phyloP scores from a whole-genome alignment of 2,329 filamentous ascomycete genomes.

The Talaromyces sp. region DNA sequence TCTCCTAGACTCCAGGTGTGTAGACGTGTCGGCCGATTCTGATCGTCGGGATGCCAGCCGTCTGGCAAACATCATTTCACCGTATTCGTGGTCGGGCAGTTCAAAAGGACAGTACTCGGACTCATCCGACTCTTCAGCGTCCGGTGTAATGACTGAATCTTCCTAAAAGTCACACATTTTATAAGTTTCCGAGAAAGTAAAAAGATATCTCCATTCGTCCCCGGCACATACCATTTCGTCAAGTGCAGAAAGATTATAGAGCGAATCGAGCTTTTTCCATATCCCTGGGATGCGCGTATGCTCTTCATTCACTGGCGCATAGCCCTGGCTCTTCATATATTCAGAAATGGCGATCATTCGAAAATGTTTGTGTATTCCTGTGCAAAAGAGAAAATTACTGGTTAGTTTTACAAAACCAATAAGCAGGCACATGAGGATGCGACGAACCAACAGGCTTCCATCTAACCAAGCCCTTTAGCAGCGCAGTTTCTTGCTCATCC shows the following conservation, averaged over 20 bases:
- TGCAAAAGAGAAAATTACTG: slow-evolving; percentile 8
- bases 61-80: slow-evolving; percentile 46
- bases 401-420: not conserved
- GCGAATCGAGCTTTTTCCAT: slow-evolving; percentile 77
- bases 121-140: slow-evolving; percentile 55
- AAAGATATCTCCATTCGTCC: not conserved
- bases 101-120: slow-evolving; percentile 63
- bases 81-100: slow-evolving; percentile 51
- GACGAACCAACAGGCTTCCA: slow-evolving; percentile 88
- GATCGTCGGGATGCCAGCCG: slow-evolving; percentile 41
- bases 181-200: not conserved
- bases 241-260: slow-evolving; percentile 81
- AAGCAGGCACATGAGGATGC: not conserved
- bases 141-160: slow-evolving; percentile 43
- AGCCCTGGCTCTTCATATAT: slow-evolving; percentile 76
- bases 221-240: slow-evolving; percentile 71
- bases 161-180: slow-evolving; percentile 31
- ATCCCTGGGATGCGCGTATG: slow-evolving; percentile 90
- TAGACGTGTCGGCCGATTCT: slow-evolving; percentile 36
- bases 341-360: slow-evolving; percentile 83
- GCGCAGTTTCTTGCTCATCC: slow-evolving; percentile 86
- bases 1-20: slow-evolving; percentile 32
- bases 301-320: slow-evolving; percentile 55
- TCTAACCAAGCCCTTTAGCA: slow-evolving; percentile 87
- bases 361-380: slow-evolving; percentile 90